phyloP scores from a whole-genome alignment of 257 asterid species.

The Solanum chiquidenum region DNA sequence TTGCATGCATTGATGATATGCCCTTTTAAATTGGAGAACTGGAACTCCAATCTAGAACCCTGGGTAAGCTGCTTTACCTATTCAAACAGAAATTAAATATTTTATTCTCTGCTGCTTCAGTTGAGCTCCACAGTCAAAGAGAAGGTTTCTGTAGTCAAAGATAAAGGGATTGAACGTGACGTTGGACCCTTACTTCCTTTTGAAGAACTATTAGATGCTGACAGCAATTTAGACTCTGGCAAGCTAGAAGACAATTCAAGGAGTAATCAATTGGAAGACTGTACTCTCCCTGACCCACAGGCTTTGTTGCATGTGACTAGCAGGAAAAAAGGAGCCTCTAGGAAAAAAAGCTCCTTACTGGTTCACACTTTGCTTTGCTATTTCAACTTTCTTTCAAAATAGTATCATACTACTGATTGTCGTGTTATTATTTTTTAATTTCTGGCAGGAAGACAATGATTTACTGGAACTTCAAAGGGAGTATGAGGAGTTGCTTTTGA shows the following conservation, averaged over 20 bases:
- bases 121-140: conserved; percentile 32
- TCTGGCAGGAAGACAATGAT: conserved; percentile 50
- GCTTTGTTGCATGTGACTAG: conserved; percentile 79
- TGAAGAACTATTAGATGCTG: conserved; percentile 52
- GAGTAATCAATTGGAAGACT: conserved; percentile 26
- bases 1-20: background rate
- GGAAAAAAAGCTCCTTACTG: conserved; percentile 54
- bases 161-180: conserved; percentile 22
- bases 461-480: conserved; percentile 40
- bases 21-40: background rate
- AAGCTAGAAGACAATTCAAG: conserved; percentile 27
- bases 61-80: background rate
- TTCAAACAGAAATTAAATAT: background rate
- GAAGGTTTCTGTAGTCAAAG: conserved; percentile 37
- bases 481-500: conserved; percentile 54
- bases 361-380: conserved; percentile 25
- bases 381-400: background rate
- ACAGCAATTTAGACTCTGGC: conserved; percentile 13
- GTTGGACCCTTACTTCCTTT: conserved; percentile 60
- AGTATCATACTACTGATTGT: background rate
- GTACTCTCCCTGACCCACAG: conserved; percentile 50
- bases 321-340: conserved; percentile 55
- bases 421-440: background rate
- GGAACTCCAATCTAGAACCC: background rate
- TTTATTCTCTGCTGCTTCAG: conserved; percentile 36